Evolutionary conservation across 2,329 filamentous ascomycete species (phyloP).

Genomic region (Paracamarosporium sp.): DNA sequence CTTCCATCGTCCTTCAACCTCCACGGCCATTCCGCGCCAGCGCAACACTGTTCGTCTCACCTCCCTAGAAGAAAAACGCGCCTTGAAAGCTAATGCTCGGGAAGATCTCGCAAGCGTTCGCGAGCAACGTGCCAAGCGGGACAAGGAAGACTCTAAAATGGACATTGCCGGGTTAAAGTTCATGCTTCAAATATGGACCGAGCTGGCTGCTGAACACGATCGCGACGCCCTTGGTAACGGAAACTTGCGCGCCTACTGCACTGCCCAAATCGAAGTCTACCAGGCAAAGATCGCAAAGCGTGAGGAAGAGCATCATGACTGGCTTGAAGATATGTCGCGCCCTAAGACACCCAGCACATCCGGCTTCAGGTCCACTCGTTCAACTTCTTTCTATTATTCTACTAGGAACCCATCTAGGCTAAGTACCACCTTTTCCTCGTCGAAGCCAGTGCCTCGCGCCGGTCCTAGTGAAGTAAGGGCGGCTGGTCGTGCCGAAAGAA

Average conservation of each 20-base stretch:
- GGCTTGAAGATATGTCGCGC: slow-evolving; percentile 17
- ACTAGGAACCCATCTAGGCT: background rate
- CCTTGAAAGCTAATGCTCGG: slow-evolving; percentile 17
- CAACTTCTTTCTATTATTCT: background rate
- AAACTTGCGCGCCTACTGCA: slow-evolving; percentile 16
- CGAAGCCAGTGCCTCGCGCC: background rate
- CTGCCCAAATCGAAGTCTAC: slow-evolving; percentile 21
- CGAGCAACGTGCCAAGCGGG: slow-evolving; percentile 14
- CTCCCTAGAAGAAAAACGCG: slow-evolving; percentile 17
- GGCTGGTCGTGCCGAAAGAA: slow-evolving; percentile 12
- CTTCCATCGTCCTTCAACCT: slow-evolving; percentile 7
- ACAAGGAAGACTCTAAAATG: slow-evolving; percentile 15
- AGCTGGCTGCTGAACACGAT: slow-evolving; percentile 18
- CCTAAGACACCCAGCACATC: slow-evolving; percentile 2
- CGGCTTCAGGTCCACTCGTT: background rate
- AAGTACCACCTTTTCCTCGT: background rate
- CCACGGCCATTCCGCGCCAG: background rate
- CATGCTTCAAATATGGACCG: slow-evolving; percentile 20
- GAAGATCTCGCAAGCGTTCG: slow-evolving; percentile 19
- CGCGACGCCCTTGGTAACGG: slow-evolving; percentile 3
- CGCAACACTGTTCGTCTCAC: slow-evolving; percentile 13
- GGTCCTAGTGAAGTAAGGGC: background rate
- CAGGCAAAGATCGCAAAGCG: slow-evolving; percentile 16
- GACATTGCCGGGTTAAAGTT: slow-evolving; percentile 12
- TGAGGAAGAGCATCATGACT: slow-evolving; percentile 16